Conservation (phyloP, 352 stramenopile genomes). For the Aphanomyces cochlioides region DNA sequence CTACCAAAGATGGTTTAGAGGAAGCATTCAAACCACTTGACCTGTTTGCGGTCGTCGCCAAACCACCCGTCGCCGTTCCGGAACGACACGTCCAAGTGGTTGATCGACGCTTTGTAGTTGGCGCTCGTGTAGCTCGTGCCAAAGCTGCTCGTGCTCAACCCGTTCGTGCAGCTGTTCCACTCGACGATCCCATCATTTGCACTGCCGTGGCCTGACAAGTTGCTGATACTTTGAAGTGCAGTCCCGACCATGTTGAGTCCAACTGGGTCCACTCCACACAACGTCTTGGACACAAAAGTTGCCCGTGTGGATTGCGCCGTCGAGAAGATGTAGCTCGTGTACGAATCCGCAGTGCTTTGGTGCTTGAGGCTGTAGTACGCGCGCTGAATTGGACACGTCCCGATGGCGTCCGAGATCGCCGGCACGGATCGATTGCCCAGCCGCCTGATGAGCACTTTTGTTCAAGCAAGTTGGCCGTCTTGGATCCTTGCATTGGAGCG, state of each 20-base stretch:
- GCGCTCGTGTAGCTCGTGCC: constrained; percentile 27
- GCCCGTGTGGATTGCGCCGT: constrained; percentile 27
- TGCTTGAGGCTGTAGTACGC: constrained; percentile 21
- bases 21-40: constrained; percentile 41
- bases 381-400: not conserved
- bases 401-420: not conserved
- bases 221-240: constrained; percentile 27
- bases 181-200: constrained; percentile 42
- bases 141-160: constrained; percentile 19
- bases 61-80: constrained; percentile 35
- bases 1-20: constrained; percentile 22
- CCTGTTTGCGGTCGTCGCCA: constrained; percentile 36
- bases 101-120: constrained; percentile 38
- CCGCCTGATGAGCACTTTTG: constrained; percentile 17
- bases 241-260: constrained; percentile 35
- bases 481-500: constrained; percentile 38
- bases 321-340: constrained; percentile 34
- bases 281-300: constrained; percentile 30
- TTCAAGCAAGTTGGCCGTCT: constrained; percentile 27
- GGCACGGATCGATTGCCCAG: not conserved
- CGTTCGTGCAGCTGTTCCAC: constrained; percentile 36
- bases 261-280: constrained; percentile 40
- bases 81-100: constrained; percentile 36
- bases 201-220: constrained; percentile 29
- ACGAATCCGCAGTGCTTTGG: constrained; percentile 34